These are phyloP conservation scores for Alternaria sp. DNA, from an alignment of 2,329 filamentous ascomycete genomes.

Conservation along the genomic window DNA sequence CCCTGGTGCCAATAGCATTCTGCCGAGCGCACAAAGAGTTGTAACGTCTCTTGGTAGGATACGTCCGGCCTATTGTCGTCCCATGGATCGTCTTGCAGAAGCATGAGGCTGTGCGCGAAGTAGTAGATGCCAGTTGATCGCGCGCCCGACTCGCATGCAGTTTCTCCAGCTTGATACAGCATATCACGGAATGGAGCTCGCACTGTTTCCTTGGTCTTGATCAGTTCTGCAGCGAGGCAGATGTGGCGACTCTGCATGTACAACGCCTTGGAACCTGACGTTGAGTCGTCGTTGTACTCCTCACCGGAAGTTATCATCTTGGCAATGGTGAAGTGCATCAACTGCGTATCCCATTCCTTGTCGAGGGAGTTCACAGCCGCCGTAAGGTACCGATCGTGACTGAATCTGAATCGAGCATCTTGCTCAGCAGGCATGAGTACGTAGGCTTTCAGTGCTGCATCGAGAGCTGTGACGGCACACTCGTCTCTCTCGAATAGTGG, in stretches of 20 bases:
- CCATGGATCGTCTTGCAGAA: conserved; percentile 86
- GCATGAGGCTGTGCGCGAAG: conserved; percentile 74
- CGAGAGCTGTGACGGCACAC: conserved; percentile 78
- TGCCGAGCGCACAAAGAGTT: conserved; percentile 72
- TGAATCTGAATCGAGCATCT: conserved; percentile 85
- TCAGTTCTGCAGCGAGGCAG: conserved; percentile 75
- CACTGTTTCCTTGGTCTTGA: conserved; percentile 67
- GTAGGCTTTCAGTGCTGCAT: conserved; percentile 79
- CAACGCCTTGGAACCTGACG: conserved; percentile 55
- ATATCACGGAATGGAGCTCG: conserved; percentile 75
- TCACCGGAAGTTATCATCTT: conserved; percentile 78
- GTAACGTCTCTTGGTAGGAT: conserved; percentile 84
- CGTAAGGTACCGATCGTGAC: conserved; percentile 84
- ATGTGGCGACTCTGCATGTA: conserved; percentile 83
- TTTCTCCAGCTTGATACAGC: conserved; percentile 78
- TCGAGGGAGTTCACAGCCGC: conserved; percentile 69
- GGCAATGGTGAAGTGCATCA: conserved; percentile 90
- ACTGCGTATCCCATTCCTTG: conserved; percentile 57
- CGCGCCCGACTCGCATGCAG: conserved; percentile 81
- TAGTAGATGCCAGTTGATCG: conserved; percentile 82
- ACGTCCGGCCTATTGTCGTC: conserved; percentile 71
- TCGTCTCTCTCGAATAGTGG: conserved; percentile 63
- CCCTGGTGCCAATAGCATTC: conserved; percentile 84
- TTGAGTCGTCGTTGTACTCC: conserved; percentile 61
- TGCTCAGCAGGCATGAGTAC: conserved; percentile 81